Base-by-base conservation (phyloP, 148 eudicot genomes). In the Rhododendron williamsianum region DNA sequence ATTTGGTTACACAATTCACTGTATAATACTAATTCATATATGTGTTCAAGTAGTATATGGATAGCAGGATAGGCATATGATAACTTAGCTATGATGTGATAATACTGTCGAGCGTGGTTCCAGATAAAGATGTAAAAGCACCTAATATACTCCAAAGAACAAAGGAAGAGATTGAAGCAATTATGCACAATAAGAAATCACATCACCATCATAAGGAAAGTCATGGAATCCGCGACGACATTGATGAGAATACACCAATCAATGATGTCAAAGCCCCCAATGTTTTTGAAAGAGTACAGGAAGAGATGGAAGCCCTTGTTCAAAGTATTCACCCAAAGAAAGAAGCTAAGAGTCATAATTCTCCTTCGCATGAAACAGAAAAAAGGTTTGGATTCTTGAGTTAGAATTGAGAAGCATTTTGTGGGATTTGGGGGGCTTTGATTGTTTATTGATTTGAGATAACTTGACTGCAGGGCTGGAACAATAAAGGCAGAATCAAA, bases 261-360 rank as follows among this genome's bases (percentile, higher is more conserved):
- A 89, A 89, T 38, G 88, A 90, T 76, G 93, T 95, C 33, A 93
- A 91, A 90, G 98, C 89, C 9, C 98, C 98, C 25, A 90, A 89
- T 78, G 80, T 95, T 33, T 91, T 95, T 46, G 89, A 91, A 81
- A 92, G 98, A 21, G 88, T 89, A 19, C 92, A 94, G 89, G 98
- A 95, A 91, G 98, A 95, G 87, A 85, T 93, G n/a, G 98, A 95
- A 88, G 98, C 98, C 49, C 82, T 95, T 78, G 91, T 88, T 35
- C 90, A 88, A 90, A 86, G 93, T 8, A 76, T 91, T 81, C 93
- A 83, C 80, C 90, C 89, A 43, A 93, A 94, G 86, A 94, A 95
- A 89, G 90, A 91, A 84, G 81, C 87, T 8, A 5, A 77, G 21
- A 49, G 35, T 83, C 33, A 82, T 30, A n/a, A 25, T 35, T 56